Percentiles rank a stretch among this genome's conserved stretches.
Evolutionary conservation across 345 rosid genomes (phyloP).

Genomic region (Citrus inodora): DNA sequence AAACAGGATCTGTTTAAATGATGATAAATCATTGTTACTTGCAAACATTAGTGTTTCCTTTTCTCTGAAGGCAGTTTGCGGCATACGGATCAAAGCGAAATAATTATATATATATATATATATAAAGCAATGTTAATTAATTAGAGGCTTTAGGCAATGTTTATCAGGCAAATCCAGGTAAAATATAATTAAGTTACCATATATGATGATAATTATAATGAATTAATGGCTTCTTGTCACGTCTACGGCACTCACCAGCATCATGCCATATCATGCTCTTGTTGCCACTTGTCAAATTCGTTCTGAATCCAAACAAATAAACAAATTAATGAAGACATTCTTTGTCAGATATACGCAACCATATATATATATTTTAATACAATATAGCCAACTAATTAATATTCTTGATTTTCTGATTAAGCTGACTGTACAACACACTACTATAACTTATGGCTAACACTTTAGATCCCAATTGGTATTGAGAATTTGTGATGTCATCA

Average conservation of each 20-base stretch:
- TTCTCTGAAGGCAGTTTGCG: too few relatives aligned
- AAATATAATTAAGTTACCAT: background rate
- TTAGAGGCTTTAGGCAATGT: background rate
- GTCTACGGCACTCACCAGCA: background rate
- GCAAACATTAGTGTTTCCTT: background rate
- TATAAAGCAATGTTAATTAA: too few relatives aligned
- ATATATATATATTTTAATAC: background rate
- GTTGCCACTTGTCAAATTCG: background rate
- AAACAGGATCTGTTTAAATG: background rate
- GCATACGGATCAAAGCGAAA: too few relatives aligned
- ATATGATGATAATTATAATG: background rate
- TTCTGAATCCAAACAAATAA: background rate
- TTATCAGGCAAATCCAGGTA: background rate
- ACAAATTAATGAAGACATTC: background rate
- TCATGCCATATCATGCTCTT: background rate
- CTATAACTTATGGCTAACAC: background rate
- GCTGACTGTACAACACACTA: background rate
- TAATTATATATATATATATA: too few relatives aligned
- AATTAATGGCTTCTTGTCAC: background rate
- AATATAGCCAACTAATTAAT: background rate
- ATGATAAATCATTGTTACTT: background rate
- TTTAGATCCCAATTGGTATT: background rate
- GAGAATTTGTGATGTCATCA: background rate
- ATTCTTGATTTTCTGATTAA: background rate
- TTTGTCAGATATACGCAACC: background rate